These are phyloP conservation scores for Myriosclerotinia duriaeana DNA, from an alignment of 2,329 filamentous ascomycete species.

Conservation along the genomic window DNA sequence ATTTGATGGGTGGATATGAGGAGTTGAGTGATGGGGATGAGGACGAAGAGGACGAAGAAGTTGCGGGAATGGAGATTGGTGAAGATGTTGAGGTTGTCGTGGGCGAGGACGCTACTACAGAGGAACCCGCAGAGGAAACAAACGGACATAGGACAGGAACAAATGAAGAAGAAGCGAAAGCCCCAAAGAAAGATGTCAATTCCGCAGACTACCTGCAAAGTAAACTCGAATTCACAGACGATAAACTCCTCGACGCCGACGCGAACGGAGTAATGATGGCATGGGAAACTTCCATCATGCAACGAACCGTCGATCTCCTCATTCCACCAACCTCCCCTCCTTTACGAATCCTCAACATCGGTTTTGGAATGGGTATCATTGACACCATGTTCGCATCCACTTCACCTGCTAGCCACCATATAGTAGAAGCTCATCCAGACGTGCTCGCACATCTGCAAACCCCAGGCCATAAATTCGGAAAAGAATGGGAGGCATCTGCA, in stretches of 20 bases:
- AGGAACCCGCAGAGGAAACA: conserved; percentile 33
- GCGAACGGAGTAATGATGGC: conserved; percentile 92
- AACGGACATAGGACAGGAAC: conserved; percentile 12
- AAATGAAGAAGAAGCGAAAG: conserved; percentile 22
- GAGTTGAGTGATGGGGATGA: conserved; percentile 55
- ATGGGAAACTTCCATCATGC: conserved; percentile 88
- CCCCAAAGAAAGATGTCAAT: conserved; percentile 49
- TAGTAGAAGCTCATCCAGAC: conserved; percentile 80
- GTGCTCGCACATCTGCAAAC: conserved; percentile 64
- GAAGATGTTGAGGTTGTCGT: conserved; percentile 35
- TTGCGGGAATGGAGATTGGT: conserved; percentile 37
- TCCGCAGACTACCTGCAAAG: conserved; percentile 69
- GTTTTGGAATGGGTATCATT: conserved; percentile 89
- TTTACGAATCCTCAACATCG: conserved; percentile 76
- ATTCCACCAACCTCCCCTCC: conserved; percentile 52
- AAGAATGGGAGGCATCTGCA: conserved; percentile 54
- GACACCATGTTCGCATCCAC: conserved; percentile 70
- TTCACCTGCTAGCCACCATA: conserved; percentile 70
- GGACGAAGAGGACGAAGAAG: conserved; percentile 43
- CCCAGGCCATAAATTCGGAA: conserved; percentile 48
- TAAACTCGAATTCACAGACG: conserved; percentile 61
- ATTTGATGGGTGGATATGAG: conserved; percentile 79
- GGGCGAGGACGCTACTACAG: conserved; percentile 31
- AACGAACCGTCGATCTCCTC: conserved; percentile 67
- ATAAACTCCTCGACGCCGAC: conserved; percentile 69